These are phyloP conservation scores for Warburgia ugandensis DNA, from an alignment of 164 flowering plant genomes.

Conservation along the genomic window DNA sequence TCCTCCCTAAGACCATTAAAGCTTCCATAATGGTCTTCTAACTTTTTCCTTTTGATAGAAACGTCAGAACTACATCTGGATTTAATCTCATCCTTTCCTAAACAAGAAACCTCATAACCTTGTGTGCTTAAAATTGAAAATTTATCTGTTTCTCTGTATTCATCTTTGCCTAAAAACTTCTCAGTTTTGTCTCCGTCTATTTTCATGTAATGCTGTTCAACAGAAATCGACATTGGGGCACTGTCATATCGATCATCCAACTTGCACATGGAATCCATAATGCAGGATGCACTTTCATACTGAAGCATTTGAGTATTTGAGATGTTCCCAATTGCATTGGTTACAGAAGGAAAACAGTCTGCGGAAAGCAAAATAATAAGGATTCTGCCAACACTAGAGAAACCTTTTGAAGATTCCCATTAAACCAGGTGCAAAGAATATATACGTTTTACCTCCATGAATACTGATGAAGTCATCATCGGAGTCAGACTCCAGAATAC, in stretches of 20 bases:
- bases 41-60: conserved; percentile 36
- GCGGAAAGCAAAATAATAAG: conserved; percentile 6
- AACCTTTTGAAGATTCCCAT: not conserved
- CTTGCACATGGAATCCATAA: conserved; percentile 40
- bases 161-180: conserved; percentile 25
- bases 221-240: conserved; percentile 16
- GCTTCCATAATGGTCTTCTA: conserved; percentile 44
- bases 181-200: conserved; percentile 55
- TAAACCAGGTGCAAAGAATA: not conserved
- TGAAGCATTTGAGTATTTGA: conserved; percentile 63
- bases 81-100: conserved; percentile 40
- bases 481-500: conserved; percentile 87
- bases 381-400: not conserved
- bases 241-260: conserved; percentile 60
- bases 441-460: conserved; percentile 62
- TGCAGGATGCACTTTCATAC: conserved; percentile 65
- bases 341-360: conserved; percentile 42
- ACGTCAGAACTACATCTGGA: conserved; percentile 10
- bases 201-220: conserved; percentile 37
- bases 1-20: conserved; percentile 53
- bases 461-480: conserved; percentile 93
- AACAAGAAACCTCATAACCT: conserved; percentile 37
- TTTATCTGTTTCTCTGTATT: conserved; percentile 26
- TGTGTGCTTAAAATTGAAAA: conserved; percentile 21
- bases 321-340: conserved; percentile 32